These are phyloP conservation scores for Neurospora sp. DNA, from an alignment of 495 filamentous ascomycete genomes.

Conservation along the genomic window DNA sequence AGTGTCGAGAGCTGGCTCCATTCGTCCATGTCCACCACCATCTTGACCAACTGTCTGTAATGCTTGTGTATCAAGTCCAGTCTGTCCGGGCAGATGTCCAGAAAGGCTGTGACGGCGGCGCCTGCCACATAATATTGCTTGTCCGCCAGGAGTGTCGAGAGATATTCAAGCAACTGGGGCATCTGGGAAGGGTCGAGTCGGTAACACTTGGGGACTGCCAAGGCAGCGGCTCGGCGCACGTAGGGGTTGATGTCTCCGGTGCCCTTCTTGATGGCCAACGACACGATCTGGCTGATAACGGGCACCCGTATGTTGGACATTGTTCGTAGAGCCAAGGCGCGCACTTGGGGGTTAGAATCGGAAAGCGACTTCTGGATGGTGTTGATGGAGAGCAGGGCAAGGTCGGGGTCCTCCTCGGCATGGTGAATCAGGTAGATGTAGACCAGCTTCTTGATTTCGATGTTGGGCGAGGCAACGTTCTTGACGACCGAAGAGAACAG, in stretches of 20 bases:
- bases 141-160: slow-evolving; percentile 70
- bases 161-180: slow-evolving; percentile 72
- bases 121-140: slow-evolving; percentile 92
- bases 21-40: slow-evolving; percentile 97
- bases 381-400: slow-evolving; percentile 92
- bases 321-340: slow-evolving; percentile 81
- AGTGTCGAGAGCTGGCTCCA: slow-evolving; percentile 86
- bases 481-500: slow-evolving; percentile 95
- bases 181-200: slow-evolving; percentile 78
- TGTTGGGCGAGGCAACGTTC: slow-evolving; percentile 81
- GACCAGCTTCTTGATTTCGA: slow-evolving; percentile 94
- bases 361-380: slow-evolving; percentile 96
- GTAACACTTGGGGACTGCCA: slow-evolving; percentile 97
- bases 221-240: slow-evolving; percentile 83
- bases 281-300: slow-evolving; percentile 98
- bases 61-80: slow-evolving; percentile 84
- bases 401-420: slow-evolving; percentile 89
- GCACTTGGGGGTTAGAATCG: slow-evolving; percentile 78
- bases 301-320: slow-evolving; percentile 96
- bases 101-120: slow-evolving; percentile 77
- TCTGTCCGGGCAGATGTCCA: slow-evolving; percentile 79
- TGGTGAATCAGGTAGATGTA: slow-evolving; percentile 96
- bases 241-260: slow-evolving; percentile 87
- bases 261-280: slow-evolving; percentile 84
- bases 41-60: slow-evolving; percentile 72